These are phyloP conservation scores for Irpex sp. DNA, from an alignment of 1,284 basidiomycete species.

Conservation along the genomic window DNA sequence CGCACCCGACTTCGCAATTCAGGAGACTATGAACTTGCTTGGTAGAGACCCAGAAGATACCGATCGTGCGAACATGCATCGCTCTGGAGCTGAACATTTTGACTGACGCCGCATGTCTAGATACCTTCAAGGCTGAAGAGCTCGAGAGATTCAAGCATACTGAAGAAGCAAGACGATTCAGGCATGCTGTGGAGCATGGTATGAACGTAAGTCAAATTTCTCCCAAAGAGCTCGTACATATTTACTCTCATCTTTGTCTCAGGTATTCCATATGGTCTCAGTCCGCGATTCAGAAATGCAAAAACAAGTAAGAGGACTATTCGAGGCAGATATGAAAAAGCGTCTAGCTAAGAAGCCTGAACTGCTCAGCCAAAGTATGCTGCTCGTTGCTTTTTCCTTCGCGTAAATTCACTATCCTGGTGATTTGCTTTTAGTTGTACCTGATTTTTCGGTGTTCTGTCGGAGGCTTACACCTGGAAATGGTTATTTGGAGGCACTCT, in stretches of 20 bases:
- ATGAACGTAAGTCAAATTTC: slow-evolving; percentile 41
- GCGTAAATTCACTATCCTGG: not conserved
- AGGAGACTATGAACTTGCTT: slow-evolving; percentile 35
- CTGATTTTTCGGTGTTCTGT: slow-evolving; percentile 54
- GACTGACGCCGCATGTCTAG: slow-evolving; percentile 21
- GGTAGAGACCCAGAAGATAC: slow-evolving; percentile 28
- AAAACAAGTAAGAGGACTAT: slow-evolving; percentile 32
- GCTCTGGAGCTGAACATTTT: slow-evolving; percentile 13
- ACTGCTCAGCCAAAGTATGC: slow-evolving; percentile 53
- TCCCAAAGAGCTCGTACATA: not conserved
- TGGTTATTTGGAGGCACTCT: slow-evolving; percentile 61
- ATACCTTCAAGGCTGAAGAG: slow-evolving; percentile 51
- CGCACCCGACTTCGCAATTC: slow-evolving; percentile 42
- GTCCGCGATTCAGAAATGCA: slow-evolving; percentile 41
- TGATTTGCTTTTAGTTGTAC: slow-evolving; percentile 38
- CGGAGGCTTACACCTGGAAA: slow-evolving; percentile 54
- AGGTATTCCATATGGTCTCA: slow-evolving; percentile 45
- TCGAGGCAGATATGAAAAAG: slow-evolving; percentile 45
- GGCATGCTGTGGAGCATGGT: slow-evolving; percentile 45
- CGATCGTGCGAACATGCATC: slow-evolving; percentile 35
- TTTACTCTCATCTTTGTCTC: not conserved
- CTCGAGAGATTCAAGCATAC: slow-evolving; percentile 46
- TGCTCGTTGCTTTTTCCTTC: not conserved
- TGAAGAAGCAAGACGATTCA: slow-evolving; percentile 44
- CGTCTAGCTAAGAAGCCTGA: slow-evolving; percentile 53